These are phyloP conservation scores for Xylaria sp. DNA, from an alignment of 2,329 filamentous ascomycete species.

Conservation along the genomic window DNA sequence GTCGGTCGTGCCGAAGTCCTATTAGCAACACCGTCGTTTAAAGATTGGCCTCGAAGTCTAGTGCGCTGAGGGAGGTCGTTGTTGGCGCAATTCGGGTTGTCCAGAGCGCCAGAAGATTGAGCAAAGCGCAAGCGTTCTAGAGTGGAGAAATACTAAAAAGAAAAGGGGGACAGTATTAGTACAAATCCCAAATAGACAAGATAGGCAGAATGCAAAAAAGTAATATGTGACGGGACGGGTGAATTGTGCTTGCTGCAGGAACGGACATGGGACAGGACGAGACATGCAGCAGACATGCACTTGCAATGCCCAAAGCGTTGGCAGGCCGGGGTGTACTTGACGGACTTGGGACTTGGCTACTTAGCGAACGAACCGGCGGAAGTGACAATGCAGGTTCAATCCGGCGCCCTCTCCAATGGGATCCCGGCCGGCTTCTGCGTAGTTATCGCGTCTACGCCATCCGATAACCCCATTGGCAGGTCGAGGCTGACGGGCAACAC, in stretches of 20 bases:
- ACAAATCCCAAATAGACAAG: slow-evolving; percentile 7
- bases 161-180: slow-evolving; percentile 23
- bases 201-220: not conserved
- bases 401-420: not conserved
- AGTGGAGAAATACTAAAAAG: slow-evolving; percentile 59
- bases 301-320: slow-evolving; percentile 29
- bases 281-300: slow-evolving; percentile 23
- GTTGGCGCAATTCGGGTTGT: slow-evolving; percentile 12
- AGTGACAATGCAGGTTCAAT: slow-evolving; percentile 6
- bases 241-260: slow-evolving; percentile 29
- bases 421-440: not conserved
- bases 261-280: slow-evolving; percentile 22
- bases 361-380: not conserved
- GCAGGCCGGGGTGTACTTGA: slow-evolving; percentile 13
- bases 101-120: slow-evolving; percentile 44
- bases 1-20: slow-evolving; percentile 19
- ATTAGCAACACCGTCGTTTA: slow-evolving; percentile 12
- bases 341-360: too few relatives aligned
- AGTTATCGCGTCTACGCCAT: not conserved
- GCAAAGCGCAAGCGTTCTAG: slow-evolving; percentile 61
- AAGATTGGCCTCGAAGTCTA: slow-evolving; percentile 15
- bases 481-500: not conserved
- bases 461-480: not conserved
- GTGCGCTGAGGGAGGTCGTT: slow-evolving; percentile 7
- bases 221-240: slow-evolving; percentile 1